Evolutionary conservation across 2,329 filamentous ascomycete genomes (phyloP), one percentile per base, ranked within the genome.

Genomic region (Golovinomyces cichoracearum): DNA sequence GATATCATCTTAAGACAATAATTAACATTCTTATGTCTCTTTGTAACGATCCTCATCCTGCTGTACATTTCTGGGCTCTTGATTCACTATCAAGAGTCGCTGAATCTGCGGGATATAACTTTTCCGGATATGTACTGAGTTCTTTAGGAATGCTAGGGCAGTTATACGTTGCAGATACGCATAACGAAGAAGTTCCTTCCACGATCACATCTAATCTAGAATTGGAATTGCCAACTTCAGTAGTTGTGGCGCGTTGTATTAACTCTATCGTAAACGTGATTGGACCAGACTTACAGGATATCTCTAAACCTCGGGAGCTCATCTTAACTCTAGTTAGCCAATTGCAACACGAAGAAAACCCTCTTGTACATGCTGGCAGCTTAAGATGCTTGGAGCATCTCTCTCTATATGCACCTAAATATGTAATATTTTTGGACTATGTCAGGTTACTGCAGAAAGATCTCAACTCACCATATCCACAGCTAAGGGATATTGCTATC

Each of bases 11-110:
- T 47, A 95, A 95, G 66, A 94, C 85, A 1, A 94, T 98, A 46
- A 73, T 94, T n/a, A 82, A 88, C 17, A 92, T 98, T 35, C 67
- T 98, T n/a, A 93, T 95, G 81, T 95, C 90, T 6, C 71, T 98
- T 9, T 88, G 85, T 62, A 93, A 86, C 56, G 90, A 98, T 59
- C 83, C 88, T 19, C 90, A 98, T 61, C 86, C 90, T 0, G 78
- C 83, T 0, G 90, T 98, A 7, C 90, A 98, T 63, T 93, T 88
- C 60, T 95, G 86, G 85, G 88, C 92, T 2, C 68, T 98, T 41
- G 85, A 94, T 60, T 88, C 84, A 9, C 64, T 98, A 26, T 79
- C 83, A 1, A 71, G 82, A 48, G 85, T 93, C 12, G 82, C 88
- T 2, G 88, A 94, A 58, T 90, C 88, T 10, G 86, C 90, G 1